These are phyloP conservation scores for Fistulina hepatica DNA, from an alignment of 1,284 basidiomycete genomes.

Conservation along the genomic window DNA sequence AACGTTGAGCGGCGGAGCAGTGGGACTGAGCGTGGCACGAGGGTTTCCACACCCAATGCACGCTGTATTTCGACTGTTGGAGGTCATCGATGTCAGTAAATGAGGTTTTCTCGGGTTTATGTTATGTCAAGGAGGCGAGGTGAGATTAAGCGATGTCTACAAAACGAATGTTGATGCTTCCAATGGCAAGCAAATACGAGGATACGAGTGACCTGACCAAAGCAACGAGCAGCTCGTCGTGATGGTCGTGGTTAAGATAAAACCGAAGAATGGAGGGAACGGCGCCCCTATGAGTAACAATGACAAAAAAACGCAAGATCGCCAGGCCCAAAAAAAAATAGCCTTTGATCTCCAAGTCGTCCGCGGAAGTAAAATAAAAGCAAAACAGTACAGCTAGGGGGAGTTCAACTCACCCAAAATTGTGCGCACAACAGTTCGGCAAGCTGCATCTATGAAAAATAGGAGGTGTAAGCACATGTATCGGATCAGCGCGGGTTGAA, in stretches of 20 bases:
- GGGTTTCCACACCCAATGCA: constrained; percentile 67
- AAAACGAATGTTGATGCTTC: too few species aligned
- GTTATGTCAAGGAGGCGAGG: too few species aligned
- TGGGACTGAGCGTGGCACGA: constrained; percentile 22
- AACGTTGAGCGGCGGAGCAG: constrained; percentile 7
- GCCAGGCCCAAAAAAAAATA: too few species aligned
- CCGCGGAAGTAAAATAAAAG: constrained; percentile 1
- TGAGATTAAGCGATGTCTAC: too few species aligned
- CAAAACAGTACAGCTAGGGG: constrained; percentile 9
- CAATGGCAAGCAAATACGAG: too few species aligned
- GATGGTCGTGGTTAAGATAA: neutral
- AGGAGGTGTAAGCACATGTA: too few species aligned
- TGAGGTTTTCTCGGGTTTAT: too few species aligned
- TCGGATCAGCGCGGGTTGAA: too few species aligned
- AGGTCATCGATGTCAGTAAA: constrained; percentile 1
- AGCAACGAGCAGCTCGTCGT: neutral
- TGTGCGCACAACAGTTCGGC: constrained; percentile 55
- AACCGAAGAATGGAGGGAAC: neutral
- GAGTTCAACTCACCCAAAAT: constrained; percentile 67
- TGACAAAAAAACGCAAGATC: neutral
- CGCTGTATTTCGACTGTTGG: constrained; percentile 54
- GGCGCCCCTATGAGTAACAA: neutral
- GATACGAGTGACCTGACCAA: neutral
- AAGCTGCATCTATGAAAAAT: constrained; percentile 39
- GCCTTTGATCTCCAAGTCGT: too few species aligned